Conservation (phyloP, 805 yeast genomes). For the Kuraishia cidri region DNA sequence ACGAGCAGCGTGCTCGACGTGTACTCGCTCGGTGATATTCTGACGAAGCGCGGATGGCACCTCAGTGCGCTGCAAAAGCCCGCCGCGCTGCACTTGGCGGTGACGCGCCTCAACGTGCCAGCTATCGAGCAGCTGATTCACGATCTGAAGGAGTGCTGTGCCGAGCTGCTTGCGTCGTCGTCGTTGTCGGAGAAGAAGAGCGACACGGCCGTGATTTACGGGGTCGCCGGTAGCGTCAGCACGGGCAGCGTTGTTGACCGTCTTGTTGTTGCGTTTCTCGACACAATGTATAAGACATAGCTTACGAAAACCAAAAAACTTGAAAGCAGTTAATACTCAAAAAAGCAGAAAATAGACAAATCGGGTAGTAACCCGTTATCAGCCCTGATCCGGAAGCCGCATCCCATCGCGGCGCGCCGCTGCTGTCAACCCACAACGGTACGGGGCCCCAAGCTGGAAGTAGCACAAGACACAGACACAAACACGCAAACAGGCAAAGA, state of each 20-base stretch:
- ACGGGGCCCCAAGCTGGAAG: too few species aligned
- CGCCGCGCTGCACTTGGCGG: slow-evolving; percentile 84
- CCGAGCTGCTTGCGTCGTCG: slow-evolving; percentile 25
- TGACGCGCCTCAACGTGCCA: slow-evolving; percentile 61
- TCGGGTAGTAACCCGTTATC: too few species aligned
- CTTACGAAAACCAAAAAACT: too few species aligned
- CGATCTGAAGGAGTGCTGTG: slow-evolving; percentile 38
- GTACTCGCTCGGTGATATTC: slow-evolving; percentile 68
- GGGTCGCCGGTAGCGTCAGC: slow-evolving; percentile 87
- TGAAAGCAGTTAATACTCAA: too few species aligned
- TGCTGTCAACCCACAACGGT: too few species aligned
- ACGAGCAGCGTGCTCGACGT: slow-evolving; percentile 49
- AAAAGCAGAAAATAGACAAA: too few species aligned
- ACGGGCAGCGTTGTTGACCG: slow-evolving; percentile 80
- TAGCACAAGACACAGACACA: too few species aligned
- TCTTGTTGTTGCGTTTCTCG: slow-evolving; percentile 73
- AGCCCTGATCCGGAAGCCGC: too few species aligned
- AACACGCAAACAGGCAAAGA: too few species aligned
- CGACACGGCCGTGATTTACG: slow-evolving; percentile 86
- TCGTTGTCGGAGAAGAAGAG: slow-evolving; percentile 23
- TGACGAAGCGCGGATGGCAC: slow-evolving; percentile 79
- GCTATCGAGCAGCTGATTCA: slow-evolving; percentile 50
- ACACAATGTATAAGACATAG: slow-evolving; percentile 66
- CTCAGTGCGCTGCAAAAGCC: slow-evolving; percentile 82
- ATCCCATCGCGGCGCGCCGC: too few species aligned